phyloP scores from a whole-genome alignment of 1,284 basidiomycete genomes.

The Microbotryum scabiosae region DNA sequence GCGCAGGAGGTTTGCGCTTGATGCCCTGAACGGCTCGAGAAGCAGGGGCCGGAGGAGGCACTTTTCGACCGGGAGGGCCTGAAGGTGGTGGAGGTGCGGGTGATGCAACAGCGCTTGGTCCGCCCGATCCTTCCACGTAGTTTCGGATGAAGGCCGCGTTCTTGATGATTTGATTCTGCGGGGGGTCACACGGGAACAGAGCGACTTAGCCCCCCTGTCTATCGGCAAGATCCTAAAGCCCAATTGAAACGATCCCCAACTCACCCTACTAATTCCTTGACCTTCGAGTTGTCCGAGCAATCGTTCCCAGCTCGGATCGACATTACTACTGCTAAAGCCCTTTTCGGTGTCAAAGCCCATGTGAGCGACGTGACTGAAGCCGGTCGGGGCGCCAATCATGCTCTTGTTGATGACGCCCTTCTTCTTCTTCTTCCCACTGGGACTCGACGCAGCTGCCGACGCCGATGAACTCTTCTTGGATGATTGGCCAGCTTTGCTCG shows the following conservation, averaged over 20 bases:
- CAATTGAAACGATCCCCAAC: background rate
- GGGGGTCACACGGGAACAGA: background rate
- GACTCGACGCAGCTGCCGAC: constrained; percentile 43
- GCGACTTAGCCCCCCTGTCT: background rate
- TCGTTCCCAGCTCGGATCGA: constrained; percentile 86
- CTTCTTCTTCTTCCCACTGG: constrained; percentile 55
- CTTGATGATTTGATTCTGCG: constrained; percentile 27
- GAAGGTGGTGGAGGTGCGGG: constrained; percentile 10
- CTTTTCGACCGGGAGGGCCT: constrained; percentile 4
- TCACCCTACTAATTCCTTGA: constrained; percentile 53
- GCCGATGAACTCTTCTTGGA: constrained; percentile 5
- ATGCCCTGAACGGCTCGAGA: constrained; percentile 9
- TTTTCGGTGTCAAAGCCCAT: constrained; percentile 86
- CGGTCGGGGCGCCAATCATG: constrained; percentile 71
- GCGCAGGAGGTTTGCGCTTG: constrained; percentile 23
- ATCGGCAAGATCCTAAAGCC: too few species aligned
- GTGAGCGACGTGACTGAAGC: constrained; percentile 83
- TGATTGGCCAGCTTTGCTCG: constrained; percentile 42
- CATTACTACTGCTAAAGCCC: constrained; percentile 75
- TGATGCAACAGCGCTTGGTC: constrained; percentile 5
- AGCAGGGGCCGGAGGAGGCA: constrained; percentile 6
- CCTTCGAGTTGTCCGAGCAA: constrained; percentile 63
- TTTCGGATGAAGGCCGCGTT: constrained; percentile 31
- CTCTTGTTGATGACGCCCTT: constrained; percentile 77
- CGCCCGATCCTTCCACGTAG: constrained; percentile 30